These are phyloP conservation scores for Rhodotorula sphaerocarpa DNA, from an alignment of 768 basidiomycete genomes.

Conservation along the genomic window DNA sequence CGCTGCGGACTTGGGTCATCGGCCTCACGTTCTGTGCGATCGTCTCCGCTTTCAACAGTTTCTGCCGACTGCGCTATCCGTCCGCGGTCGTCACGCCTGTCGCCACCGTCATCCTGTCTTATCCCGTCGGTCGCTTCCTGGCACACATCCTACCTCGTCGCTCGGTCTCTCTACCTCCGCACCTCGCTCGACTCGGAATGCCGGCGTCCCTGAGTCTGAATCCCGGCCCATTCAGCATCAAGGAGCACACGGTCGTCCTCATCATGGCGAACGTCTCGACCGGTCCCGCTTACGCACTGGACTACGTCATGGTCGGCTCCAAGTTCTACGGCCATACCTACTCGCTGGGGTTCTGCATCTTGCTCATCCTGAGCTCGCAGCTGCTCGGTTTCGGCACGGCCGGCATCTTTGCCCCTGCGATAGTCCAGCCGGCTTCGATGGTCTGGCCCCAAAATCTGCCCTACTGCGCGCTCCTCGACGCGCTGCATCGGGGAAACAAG, in stretches of 20 bases:
- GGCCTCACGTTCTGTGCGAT: conserved; percentile 61
- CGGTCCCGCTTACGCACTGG: conserved; percentile 57
- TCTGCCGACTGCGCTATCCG: conserved; percentile 89
- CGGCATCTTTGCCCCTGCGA: conserved; percentile 75
- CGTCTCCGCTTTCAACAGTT: conserved; percentile 67
- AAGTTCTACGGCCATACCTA: conserved; percentile 61
- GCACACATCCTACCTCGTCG: no score
- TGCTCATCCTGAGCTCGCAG: conserved; percentile 81
- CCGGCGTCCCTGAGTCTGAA: conserved; percentile 62
- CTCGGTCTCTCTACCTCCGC: conserved; percentile 49
- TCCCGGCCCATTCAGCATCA: conserved; percentile 96
- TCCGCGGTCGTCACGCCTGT: conserved; percentile 75
- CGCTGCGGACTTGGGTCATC: conserved; percentile 81
- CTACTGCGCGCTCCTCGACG: conserved; percentile 84
- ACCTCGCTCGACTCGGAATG: conserved; percentile 50
- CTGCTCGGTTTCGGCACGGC: conserved; percentile 88
- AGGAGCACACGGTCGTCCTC: conserved; percentile 83
- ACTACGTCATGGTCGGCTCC: conserved; percentile 69
- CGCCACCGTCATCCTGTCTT: conserved; percentile 73
- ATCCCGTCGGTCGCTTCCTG: conserved; percentile 74
- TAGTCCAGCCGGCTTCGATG: conserved; percentile 96
- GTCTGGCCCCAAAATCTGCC: conserved; percentile 96
- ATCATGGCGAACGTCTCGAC: conserved; percentile 73
- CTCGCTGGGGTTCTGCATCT: conserved; percentile 70
- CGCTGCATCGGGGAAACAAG: conserved; percentile 89